Conservation (phyloP, 139 green algal species). For the Coelastrella sp. region DNA sequence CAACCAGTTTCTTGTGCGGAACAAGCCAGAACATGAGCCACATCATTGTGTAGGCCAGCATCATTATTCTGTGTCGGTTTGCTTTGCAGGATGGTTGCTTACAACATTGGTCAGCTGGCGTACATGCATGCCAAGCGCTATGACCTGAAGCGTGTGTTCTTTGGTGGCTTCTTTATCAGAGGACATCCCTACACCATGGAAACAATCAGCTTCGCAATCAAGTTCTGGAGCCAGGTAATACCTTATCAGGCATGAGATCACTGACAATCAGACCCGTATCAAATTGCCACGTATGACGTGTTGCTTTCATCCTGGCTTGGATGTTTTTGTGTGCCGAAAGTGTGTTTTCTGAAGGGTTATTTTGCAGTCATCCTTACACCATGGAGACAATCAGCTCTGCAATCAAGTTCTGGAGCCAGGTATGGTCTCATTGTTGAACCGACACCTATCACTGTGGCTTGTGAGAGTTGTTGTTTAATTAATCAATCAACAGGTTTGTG, state of each 20-base stretch:
- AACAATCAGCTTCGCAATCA: slow-evolving; percentile 98
- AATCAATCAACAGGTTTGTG: too few species aligned
- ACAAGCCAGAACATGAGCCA: too few species aligned
- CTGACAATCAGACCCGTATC: too few species aligned
- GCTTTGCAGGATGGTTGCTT: slow-evolving; percentile 94
- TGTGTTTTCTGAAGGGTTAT: slow-evolving; percentile 98
- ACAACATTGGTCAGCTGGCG: slow-evolving; percentile 97
- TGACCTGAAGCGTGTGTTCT: slow-evolving; percentile 93
- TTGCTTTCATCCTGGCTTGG: too few species aligned
- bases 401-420: slow-evolving; percentile 97
- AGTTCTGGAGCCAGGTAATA: slow-evolving; percentile 94
- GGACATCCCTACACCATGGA: slow-evolving; percentile 99
- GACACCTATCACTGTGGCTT: too few species aligned
- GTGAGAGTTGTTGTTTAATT: too few species aligned
- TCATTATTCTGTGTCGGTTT: neutral
- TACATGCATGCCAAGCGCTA: slow-evolving; percentile 84
- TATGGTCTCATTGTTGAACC: slow-evolving; percentile 8
- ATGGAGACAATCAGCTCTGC: slow-evolving; percentile 99
- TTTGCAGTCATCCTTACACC: slow-evolving; percentile 99
- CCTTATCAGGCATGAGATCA: too few species aligned
- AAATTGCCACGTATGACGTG: too few species aligned
- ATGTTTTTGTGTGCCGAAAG: slow-evolving; percentile 24
- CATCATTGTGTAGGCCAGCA: too few species aligned
- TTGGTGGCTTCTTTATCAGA: slow-evolving; percentile 99
- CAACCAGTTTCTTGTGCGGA: too few species aligned